Conservation (phyloP, 179 eudicot species). For the Beta lomatogona region DNA sequence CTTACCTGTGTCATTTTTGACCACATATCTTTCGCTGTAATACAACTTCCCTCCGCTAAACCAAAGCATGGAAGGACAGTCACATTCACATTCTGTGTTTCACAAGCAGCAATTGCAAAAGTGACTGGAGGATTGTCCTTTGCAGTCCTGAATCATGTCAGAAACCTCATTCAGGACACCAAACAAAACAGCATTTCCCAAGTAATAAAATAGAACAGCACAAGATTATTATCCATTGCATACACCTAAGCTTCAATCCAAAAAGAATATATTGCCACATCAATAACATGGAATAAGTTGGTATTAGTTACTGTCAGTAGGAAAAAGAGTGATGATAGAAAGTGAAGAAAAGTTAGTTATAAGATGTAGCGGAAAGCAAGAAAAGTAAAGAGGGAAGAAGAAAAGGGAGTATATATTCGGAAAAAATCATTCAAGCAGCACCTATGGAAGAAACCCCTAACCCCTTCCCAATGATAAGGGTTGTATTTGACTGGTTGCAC, state of each 20-base stretch:
- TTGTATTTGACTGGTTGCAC: too few relatives aligned
- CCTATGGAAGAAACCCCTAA: too few relatives aligned
- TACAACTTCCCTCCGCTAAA: conserved; percentile 65
- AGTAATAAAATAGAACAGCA: neutral
- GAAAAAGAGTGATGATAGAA: neutral
- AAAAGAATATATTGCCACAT: neutral
- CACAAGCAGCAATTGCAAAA: conserved; percentile 92
- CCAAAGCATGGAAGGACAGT: conserved; percentile 93
- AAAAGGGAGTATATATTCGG: too few relatives aligned
- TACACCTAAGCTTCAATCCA: neutral
- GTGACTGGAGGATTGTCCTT: conserved; percentile 92
- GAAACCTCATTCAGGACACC: conserved; percentile 25
- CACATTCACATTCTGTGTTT: conserved; percentile 96
- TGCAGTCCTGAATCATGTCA: conserved; percentile 68
- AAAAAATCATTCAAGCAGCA: too few relatives aligned
- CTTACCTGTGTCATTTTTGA: conserved; percentile 79
- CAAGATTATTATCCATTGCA: neutral
- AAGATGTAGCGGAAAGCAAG: neutral
- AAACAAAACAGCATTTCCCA: neutral
- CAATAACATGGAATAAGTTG: neutral
- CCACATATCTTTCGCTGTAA: conserved; percentile 98
- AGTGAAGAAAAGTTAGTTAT: neutral
- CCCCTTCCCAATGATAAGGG: too few relatives aligned
- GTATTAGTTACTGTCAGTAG: neutral
- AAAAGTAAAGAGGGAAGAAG: neutral